Conservation (phyloP, 2,329 filamentous ascomycete species). For the Chaetoscypha palmicola region DNA sequence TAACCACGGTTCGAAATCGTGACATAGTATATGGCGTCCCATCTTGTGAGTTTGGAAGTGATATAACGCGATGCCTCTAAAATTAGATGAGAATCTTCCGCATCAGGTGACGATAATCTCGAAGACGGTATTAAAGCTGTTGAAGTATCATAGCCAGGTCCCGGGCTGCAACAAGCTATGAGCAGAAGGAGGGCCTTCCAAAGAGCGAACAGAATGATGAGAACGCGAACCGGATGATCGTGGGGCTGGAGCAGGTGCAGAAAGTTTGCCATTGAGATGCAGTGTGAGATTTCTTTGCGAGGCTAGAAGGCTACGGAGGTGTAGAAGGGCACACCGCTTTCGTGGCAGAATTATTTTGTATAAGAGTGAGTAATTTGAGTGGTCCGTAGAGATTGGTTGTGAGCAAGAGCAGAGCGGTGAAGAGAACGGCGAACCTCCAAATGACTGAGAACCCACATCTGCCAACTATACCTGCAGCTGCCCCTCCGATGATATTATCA, state of each 20-base stretch:
- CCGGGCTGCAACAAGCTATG: constrained; percentile 50
- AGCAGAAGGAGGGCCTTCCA: constrained; percentile 65
- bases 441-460: too few species aligned
- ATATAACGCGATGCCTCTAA: constrained; percentile 19
- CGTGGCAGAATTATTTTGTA: too few species aligned
- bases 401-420: too few species aligned
- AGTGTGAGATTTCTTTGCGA: constrained; percentile 1
- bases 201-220: constrained; percentile 40
- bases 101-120: constrained; percentile 27
- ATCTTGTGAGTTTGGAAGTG: constrained; percentile 54
- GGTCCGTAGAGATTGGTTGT: too few species aligned
- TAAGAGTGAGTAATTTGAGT: too few species aligned
- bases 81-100: constrained; percentile 18
- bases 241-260: constrained; percentile 10
- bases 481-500: too few species aligned
- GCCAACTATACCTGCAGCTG: too few species aligned
- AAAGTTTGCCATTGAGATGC: neutral
- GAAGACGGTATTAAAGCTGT: constrained; percentile 43
- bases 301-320: too few species aligned
- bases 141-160: constrained; percentile 71
- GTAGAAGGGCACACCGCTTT: too few species aligned
- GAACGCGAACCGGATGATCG: constrained; percentile 19
- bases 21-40: constrained; percentile 76
- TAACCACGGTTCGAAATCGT: constrained; percentile 57
- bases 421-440: too few species aligned